Percentiles rank a stretch among this genome's conserved stretches.
Conservation (phyloP, 257 asterid genomes). For the Catharanthus roseus region DNA sequence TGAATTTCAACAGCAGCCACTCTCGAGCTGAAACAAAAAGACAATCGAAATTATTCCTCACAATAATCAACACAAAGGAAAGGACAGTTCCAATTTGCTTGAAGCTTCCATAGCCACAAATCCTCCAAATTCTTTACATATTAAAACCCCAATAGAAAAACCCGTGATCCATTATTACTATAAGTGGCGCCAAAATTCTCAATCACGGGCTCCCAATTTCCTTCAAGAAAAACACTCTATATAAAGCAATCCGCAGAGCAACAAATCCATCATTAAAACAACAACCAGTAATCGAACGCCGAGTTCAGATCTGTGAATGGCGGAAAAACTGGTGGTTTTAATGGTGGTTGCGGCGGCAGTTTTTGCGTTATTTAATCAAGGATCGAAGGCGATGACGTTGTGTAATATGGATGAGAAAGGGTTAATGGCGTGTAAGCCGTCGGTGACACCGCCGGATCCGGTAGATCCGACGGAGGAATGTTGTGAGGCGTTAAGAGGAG, state of each 20-base stretch:
- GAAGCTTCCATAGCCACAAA: slow-evolving; percentile 10
- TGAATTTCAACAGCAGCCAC: no score
- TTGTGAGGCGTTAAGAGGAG: slow-evolving; percentile 46
- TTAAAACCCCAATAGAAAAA: neutral
- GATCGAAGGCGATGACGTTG: slow-evolving; percentile 20
- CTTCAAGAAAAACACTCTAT: neutral
- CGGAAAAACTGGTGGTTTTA: neutral
- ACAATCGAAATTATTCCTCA: neutral
- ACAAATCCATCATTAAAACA: no score
- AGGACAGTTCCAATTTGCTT: neutral
- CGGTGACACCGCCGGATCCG: slow-evolving; percentile 50
- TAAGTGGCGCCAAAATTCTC: neutral
- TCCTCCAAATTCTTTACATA: neutral
- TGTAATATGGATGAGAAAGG: slow-evolving; percentile 62
- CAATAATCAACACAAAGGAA: neutral
- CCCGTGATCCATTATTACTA: neutral
- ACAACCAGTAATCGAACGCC: neutral
- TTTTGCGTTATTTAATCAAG: no score
- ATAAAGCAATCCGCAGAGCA: no score
- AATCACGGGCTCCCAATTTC: slow-evolving; percentile 11
- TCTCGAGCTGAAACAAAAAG: neutral
- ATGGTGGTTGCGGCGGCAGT: neutral
- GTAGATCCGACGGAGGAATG: slow-evolving; percentile 50
- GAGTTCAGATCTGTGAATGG: no score
- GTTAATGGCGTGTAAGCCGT: slow-evolving; percentile 47